Percentiles rank a stretch among this genome's conserved stretches.
These are phyloP conservation scores for Gracilaria vermiculophylla DNA, from an alignment of 23 red algal genomes.

Conservation along the genomic window DNA sequence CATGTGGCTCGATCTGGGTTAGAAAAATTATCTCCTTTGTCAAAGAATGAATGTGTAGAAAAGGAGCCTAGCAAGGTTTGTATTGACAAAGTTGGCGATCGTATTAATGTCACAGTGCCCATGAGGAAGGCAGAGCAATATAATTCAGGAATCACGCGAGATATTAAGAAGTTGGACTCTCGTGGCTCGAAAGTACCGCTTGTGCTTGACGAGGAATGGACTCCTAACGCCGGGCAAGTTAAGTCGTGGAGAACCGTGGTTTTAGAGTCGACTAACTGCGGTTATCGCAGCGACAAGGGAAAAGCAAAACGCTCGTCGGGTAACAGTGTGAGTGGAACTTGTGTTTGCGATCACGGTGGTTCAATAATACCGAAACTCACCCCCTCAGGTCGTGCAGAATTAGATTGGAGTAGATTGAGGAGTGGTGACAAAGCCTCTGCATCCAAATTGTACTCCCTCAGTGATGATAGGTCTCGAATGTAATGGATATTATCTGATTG, in stretches of 20 bases:
- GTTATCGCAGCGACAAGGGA: background rate
- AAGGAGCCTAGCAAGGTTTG: background rate
- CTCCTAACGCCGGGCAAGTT: background rate
- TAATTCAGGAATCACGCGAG: background rate
- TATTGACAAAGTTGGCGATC: slow-evolving; percentile 4
- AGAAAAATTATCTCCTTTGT: background rate
- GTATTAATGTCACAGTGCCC: slow-evolving; percentile 3
- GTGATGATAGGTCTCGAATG: background rate
- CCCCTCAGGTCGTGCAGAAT: background rate
- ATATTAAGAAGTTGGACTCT: background rate
- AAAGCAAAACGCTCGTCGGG: background rate
- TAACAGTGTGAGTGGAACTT: background rate
- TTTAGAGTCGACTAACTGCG: background rate
- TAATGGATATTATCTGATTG: too few species aligned
- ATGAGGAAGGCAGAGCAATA: background rate
- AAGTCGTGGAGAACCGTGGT: slow-evolving; percentile 3
- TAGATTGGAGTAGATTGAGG: slow-evolving; percentile 8
- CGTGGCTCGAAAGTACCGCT: background rate
- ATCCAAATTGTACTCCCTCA: background rate
- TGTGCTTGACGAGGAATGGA: background rate
- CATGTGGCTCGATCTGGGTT: background rate
- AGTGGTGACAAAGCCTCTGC: background rate
- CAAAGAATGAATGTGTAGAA: background rate
- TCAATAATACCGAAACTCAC: background rate
- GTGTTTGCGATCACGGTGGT: background rate